phyloP scores from a whole-genome alignment of 208 protist genomes.

The Crithidia thermophila region DNA sequence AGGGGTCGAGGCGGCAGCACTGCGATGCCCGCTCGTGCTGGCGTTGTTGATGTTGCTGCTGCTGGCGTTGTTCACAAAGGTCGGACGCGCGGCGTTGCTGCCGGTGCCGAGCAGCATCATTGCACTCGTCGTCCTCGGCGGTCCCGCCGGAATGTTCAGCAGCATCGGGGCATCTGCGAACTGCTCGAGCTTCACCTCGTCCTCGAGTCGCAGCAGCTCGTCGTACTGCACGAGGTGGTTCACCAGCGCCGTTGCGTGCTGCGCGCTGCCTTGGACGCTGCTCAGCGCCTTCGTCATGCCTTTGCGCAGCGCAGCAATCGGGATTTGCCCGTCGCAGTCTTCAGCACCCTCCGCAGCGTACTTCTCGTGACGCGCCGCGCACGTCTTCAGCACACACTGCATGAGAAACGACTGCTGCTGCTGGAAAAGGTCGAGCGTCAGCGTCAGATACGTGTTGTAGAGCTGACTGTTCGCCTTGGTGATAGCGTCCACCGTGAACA shows the following conservation, averaged over 20 bases:
- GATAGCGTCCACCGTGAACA: constrained; percentile 67
- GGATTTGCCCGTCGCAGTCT: constrained; percentile 70
- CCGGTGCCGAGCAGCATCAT: background rate
- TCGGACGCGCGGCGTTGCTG: background rate
- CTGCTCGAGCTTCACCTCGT: constrained; percentile 74
- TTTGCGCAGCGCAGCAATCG: constrained; percentile 56
- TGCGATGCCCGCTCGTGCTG: constrained; percentile 1
- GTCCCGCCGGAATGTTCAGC: constrained; percentile 40
- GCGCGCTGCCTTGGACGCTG: constrained; percentile 28
- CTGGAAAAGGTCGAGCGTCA: constrained; percentile 67
- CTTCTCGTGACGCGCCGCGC: constrained; percentile 42
- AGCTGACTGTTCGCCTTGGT: constrained; percentile 70
- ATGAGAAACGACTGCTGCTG: constrained; percentile 75
- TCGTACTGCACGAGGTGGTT: constrained; percentile 79
- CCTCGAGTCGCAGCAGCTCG: constrained; percentile 59
- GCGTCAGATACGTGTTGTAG: constrained; percentile 77
- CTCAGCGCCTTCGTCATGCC: constrained; percentile 45
- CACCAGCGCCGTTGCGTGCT: constrained; percentile 54
- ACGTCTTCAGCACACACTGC: constrained; percentile 48
- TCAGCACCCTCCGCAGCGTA: constrained; percentile 48
- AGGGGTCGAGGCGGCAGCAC: background rate
- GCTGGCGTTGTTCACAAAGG: background rate
- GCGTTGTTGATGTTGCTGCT: background rate
- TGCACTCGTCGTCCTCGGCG: constrained; percentile 18
- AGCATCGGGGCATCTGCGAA: constrained; percentile 76